Evolutionary conservation across 495 filamentous ascomycete species (phyloP).

Genomic region (Tuber umbilicatum): DNA sequence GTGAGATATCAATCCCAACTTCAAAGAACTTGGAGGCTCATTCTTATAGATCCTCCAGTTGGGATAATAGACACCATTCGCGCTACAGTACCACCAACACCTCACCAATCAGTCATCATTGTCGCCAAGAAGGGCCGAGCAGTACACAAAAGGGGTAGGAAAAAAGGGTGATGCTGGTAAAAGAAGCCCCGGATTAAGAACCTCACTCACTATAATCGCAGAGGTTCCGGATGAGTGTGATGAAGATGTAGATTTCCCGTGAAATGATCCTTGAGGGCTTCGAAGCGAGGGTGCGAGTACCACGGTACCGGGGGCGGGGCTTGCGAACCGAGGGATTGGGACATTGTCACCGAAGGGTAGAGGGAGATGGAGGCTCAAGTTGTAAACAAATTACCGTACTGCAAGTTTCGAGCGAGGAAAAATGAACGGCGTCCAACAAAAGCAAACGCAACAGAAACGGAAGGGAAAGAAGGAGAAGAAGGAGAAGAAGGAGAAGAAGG

Average conservation of each 20-base stretch:
- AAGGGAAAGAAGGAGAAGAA: neutral
- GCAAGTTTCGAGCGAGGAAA: neutral
- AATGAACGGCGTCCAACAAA: conserved; percentile 2
- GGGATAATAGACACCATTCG: conserved; percentile 84
- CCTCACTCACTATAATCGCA: conserved; percentile 37
- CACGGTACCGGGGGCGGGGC: conserved; percentile 32
- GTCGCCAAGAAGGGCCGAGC: neutral
- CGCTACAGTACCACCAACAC: conserved; percentile 12
- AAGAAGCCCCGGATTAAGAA: neutral
- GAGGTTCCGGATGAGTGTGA: conserved; percentile 28
- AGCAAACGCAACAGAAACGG: neutral
- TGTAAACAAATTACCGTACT: neutral
- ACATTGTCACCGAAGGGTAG: conserved; percentile 16
- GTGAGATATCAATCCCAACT: conserved; percentile 63
- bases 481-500: neutral
- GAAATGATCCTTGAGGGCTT: conserved; percentile 20
- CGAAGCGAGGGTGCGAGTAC: conserved; percentile 37
- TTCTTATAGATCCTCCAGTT: conserved; percentile 75
- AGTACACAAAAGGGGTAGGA: neutral
- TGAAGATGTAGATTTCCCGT: conserved; percentile 18
- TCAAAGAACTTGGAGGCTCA: conserved; percentile 69
- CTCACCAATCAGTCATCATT: neutral
- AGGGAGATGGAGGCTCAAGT: neutral
- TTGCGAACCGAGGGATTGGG: conserved; percentile 11
- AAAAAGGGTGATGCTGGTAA: neutral